phyloP scores from a whole-genome alignment of 192 early-diverging fungal genomes.

The Spinellus fusiger region DNA sequence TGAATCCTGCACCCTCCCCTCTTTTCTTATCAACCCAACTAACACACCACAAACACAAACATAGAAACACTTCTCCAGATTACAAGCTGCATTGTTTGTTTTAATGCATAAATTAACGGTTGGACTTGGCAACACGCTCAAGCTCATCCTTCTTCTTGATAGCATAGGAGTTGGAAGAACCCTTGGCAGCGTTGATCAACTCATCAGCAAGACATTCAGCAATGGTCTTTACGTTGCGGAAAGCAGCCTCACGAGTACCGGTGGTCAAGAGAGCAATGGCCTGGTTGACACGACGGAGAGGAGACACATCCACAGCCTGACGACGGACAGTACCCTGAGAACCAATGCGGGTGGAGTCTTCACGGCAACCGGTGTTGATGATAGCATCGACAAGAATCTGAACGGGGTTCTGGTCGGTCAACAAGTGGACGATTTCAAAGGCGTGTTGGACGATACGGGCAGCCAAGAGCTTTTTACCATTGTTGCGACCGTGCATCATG shows the following conservation, averaged over 20 bases:
- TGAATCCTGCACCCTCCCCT: too few relatives aligned
- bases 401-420: constrained; percentile 97
- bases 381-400: constrained; percentile 98
- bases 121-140: constrained; percentile 79
- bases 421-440: constrained; percentile 98
- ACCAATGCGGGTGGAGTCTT: constrained; percentile 99
- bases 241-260: constrained; percentile 95
- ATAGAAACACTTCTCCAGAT: too few relatives aligned
- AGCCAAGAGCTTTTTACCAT: constrained; percentile 99
- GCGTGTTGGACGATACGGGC: constrained; percentile 98
- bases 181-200: constrained; percentile 95
- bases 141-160: constrained; percentile 99
- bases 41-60: too few relatives aligned
- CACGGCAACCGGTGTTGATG: constrained; percentile 98
- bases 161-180: constrained; percentile 99
- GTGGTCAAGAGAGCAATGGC: constrained; percentile 90
- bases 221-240: constrained; percentile 99
- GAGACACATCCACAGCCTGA: constrained; percentile 99
- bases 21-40: too few relatives aligned
- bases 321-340: constrained; percentile 96
- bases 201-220: constrained; percentile 99
- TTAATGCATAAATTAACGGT: constrained; percentile 13
- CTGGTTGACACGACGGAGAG: constrained; percentile 96
- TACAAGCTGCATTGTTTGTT: too few relatives aligned
- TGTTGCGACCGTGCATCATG: constrained; percentile 99